These are phyloP conservation scores for Gossypium bickii DNA, from an alignment of 345 rosid genomes.

Conservation along the genomic window DNA sequence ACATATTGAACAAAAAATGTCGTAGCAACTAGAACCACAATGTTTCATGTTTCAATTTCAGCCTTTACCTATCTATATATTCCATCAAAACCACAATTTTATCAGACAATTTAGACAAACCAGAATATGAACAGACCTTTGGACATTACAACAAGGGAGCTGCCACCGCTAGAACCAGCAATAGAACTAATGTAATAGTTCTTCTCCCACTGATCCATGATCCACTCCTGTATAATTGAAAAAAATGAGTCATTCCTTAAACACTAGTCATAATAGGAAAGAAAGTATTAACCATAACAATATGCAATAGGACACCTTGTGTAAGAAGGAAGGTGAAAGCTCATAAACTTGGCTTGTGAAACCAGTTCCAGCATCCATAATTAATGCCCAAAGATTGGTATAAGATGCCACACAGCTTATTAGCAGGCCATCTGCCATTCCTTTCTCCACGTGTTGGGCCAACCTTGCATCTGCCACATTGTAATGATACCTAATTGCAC, in stretches of 20 bases:
- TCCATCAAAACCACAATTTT: background rate
- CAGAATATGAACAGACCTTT: slow-evolving; percentile 52
- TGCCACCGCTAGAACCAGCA: slow-evolving; percentile 90
- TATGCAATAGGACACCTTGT: slow-evolving; percentile 55
- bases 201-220: slow-evolving; percentile 99
- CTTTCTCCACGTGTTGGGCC: slow-evolving; percentile 88
- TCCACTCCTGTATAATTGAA: slow-evolving; percentile 73
- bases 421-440: slow-evolving; percentile 81
- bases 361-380: slow-evolving; percentile 40
- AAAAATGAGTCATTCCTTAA: background rate
- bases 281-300: background rate
- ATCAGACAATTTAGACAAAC: background rate
- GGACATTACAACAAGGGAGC: slow-evolving; percentile 97
- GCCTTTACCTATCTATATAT: background rate
- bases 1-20: background rate
- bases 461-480: slow-evolving; percentile 92
- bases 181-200: slow-evolving; percentile 86
- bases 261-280: background rate
- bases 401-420: slow-evolving; percentile 92
- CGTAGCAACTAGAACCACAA: background rate
- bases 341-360: slow-evolving; percentile 81
- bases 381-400: slow-evolving; percentile 94
- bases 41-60: background rate
- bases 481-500: slow-evolving; percentile 75
- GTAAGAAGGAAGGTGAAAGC: slow-evolving; percentile 72